phyloP scores from a whole-genome alignment of 177 flowering plant species.

The Vitis hybrid region DNA sequence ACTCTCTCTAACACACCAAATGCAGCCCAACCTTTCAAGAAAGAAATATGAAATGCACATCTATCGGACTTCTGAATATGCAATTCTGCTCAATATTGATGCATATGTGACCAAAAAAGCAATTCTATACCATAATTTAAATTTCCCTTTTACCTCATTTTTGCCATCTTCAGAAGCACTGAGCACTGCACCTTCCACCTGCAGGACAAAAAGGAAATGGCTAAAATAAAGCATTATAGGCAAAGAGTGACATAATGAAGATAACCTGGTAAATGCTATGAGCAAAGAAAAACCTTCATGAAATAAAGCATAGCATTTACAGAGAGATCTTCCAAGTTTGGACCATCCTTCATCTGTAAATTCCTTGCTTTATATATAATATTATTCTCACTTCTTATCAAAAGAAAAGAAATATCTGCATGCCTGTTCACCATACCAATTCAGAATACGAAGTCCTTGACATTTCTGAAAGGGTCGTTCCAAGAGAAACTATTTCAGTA shows the following conservation, averaged over 20 bases:
- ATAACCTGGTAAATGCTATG: too few species aligned
- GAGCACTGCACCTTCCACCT: slow-evolving; percentile 28
- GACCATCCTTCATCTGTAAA: too few species aligned
- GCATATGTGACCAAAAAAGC: too few species aligned
- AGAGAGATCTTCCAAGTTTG: too few species aligned
- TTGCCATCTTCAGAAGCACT: slow-evolving; percentile 24
- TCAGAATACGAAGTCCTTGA: slow-evolving; percentile 40
- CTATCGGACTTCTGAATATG: background rate
- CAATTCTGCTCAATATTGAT: background rate
- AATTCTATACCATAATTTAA: background rate
- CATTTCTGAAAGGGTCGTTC: slow-evolving; percentile 55
- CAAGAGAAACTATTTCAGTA: slow-evolving; percentile 52
- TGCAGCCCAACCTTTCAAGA: too few species aligned
- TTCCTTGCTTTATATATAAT: background rate
- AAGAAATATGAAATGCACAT: too few species aligned
- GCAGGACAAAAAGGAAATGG: slow-evolving; percentile 1
- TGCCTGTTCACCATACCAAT: slow-evolving; percentile 37
- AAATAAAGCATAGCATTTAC: too few species aligned
- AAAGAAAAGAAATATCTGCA: background rate
- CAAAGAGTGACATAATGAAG: background rate
- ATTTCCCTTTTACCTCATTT: slow-evolving; percentile 29
- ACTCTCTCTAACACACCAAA: too few species aligned
- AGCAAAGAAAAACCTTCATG: too few species aligned
- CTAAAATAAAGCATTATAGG: background rate
- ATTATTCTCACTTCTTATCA: too few species aligned